Conservation (phyloP, 2,329 filamentous ascomycete genomes). For the Metarhizium sp. region DNA sequence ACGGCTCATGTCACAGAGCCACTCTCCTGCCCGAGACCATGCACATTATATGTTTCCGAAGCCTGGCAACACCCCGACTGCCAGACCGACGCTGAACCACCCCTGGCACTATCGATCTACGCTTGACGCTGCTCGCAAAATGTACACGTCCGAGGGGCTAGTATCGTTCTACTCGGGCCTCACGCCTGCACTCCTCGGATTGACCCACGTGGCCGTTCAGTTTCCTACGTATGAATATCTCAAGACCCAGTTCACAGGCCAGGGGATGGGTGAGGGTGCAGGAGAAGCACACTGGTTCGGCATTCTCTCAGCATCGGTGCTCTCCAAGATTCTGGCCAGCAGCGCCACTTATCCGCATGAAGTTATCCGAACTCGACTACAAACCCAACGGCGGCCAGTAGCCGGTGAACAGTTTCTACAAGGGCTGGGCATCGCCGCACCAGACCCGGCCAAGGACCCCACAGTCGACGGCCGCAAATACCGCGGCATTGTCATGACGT, state of each 20-base stretch:
- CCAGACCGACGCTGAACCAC: slow-evolving; percentile 47
- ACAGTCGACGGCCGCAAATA: slow-evolving; percentile 45
- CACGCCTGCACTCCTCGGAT: slow-evolving; percentile 79
- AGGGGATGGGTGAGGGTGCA: slow-evolving; percentile 66
- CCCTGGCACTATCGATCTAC: slow-evolving; percentile 90
- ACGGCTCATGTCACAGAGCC: slow-evolving; percentile 87
- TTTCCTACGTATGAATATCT: slow-evolving; percentile 94
- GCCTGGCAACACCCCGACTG: slow-evolving; percentile 43
- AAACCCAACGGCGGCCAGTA: slow-evolving; percentile 76
- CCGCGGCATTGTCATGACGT: slow-evolving; percentile 70
- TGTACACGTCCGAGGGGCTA: slow-evolving; percentile 87
- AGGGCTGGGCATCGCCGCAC: slow-evolving; percentile 35
- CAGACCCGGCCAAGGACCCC: slow-evolving; percentile 17
- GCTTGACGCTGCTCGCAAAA: slow-evolving; percentile 84
- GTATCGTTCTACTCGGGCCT: slow-evolving; percentile 91
- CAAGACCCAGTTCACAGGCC: slow-evolving; percentile 82
- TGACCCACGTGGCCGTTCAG: slow-evolving; percentile 93
- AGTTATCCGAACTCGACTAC: slow-evolving; percentile 83
- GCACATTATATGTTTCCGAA: slow-evolving; percentile 37
- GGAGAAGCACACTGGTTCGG: slow-evolving; percentile 62
- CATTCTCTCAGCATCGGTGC: slow-evolving; percentile 77
- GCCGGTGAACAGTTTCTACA: slow-evolving; percentile 44
- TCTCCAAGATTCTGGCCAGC: slow-evolving; percentile 91
- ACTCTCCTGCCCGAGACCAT: slow-evolving; percentile 35
- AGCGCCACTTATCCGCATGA: slow-evolving; percentile 96